Base-by-base conservation (phyloP, 2,329 filamentous ascomycete species). In the Exophiala calicioides region DNA sequence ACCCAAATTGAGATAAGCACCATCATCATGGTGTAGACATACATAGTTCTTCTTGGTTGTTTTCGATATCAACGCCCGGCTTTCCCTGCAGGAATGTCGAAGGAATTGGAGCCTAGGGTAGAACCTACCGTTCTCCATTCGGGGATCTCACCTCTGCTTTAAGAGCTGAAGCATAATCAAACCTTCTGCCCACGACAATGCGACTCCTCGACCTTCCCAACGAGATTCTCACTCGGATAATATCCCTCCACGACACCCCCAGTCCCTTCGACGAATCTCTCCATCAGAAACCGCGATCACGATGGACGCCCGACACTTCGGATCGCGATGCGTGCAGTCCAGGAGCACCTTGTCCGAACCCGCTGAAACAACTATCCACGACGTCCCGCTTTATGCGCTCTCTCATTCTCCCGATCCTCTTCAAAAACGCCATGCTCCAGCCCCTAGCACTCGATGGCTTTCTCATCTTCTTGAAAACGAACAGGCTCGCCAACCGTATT, bases 201-300 rank as follows among this genome's bases (percentile, higher is more conserved):
- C 23, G 33, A 12, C 40, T 58, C 9, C 47, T 57, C 32, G 45
- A 40, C 6, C 71, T 86, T 15, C 84, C 82, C 2, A 79, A 78
- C 52, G 84, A 87, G 66, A 66, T 86, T 34, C 65, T 84, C 16
- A 62, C 75, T 41, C 70, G 78, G 3, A 76, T 86, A 54, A 71
- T 86, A 56, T 66, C 64, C n/a, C 75, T 74, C 57, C 68, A 86
- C 35, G 73, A 78, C 55, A 58, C 58, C 0, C 61, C 41, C 5
- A 52, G 47, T 31, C 52, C 52, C 1, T 52, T 55, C 15, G 64
- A 71, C 32, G 59, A 57, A 29, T 68, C 68, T 12, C 63, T 82
- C 16, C 70, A 75, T 44, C 69, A 79, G 40, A 72, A 75, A 54
- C 81, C 77, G 7, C 37, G 41, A 24, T 43, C 39, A 15, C 36